A percentile compares a stretch with the other conserved stretches of the same genome.
phyloP scores from a whole-genome alignment of 1,284 basidiomycete species.

The Pholiota adiposa region DNA sequence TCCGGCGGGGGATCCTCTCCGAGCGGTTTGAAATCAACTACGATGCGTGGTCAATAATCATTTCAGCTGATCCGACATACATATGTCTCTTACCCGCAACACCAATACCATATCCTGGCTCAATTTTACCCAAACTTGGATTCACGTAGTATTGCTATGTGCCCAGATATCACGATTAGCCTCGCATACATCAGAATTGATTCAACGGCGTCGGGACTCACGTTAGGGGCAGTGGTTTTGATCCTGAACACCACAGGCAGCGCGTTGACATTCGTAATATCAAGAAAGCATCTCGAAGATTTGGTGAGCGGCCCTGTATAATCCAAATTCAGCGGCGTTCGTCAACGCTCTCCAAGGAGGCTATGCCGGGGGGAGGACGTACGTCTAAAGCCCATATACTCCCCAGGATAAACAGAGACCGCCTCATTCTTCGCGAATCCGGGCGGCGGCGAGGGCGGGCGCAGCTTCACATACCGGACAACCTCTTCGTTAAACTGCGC shows the following conservation, averaged over 20 bases:
- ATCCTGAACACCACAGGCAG: slow-evolving; percentile 96
- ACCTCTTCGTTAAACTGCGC: too few species aligned
- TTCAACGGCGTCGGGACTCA: slow-evolving; percentile 28
- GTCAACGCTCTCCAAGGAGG: too few species aligned
- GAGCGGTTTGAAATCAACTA: slow-evolving; percentile 97
- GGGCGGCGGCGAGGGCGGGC: too few species aligned
- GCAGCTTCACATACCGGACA: too few species aligned
- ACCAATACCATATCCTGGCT: slow-evolving; percentile 92
- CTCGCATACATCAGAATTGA: background rate
- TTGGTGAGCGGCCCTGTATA: slow-evolving; percentile 67
- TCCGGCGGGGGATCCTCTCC: slow-evolving; percentile 91
- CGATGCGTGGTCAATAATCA: slow-evolving; percentile 10
- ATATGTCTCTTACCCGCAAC: slow-evolving; percentile 78
- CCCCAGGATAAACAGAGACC: too few species aligned
- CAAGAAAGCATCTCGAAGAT: slow-evolving; percentile 86
- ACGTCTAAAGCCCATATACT: too few species aligned
- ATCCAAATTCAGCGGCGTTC: too few species aligned
- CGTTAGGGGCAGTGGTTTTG: slow-evolving; percentile 99
- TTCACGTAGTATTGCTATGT: slow-evolving; percentile 89
- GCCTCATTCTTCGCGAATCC: too few species aligned
- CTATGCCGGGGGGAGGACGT: too few species aligned
- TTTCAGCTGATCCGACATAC: too few species aligned
- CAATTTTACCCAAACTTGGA: slow-evolving; percentile 95
- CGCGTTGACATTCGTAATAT: slow-evolving; percentile 86
- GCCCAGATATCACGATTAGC: too few species aligned